These are phyloP conservation scores for Calonectria pseudoturangicola DNA, from an alignment of 2,329 filamentous ascomycete species.

Conservation along the genomic window DNA sequence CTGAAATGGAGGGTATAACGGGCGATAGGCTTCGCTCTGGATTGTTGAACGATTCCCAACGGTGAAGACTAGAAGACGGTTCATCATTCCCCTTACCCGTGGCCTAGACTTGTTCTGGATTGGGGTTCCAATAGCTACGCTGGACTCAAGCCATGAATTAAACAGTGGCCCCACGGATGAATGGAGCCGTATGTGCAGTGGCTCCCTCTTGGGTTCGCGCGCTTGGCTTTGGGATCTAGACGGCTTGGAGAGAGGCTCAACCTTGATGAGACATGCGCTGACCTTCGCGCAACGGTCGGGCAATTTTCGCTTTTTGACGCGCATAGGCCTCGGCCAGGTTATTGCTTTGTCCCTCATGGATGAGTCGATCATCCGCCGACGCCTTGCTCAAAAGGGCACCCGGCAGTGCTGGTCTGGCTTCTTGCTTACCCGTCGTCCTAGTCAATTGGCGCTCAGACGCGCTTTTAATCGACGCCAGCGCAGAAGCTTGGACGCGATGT, in stretches of 20 bases:
- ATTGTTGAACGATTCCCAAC: conserved; percentile 10
- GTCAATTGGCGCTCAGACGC: conserved; percentile 26
- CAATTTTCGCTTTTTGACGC: conserved; percentile 22
- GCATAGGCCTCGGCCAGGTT: conserved; percentile 2
- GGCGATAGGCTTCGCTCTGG: background rate
- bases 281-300: conserved; percentile 15
- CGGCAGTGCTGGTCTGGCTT: conserved; percentile 11
- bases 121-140: background rate
- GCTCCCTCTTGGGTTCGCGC: conserved; percentile 4
- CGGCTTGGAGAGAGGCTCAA: conserved; percentile 3
- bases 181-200: conserved; percentile 20
- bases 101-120: conserved; percentile 31
- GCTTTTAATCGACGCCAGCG: conserved; percentile 11
- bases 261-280: conserved; percentile 16
- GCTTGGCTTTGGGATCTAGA: background rate
- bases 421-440: background rate
- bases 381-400: conserved; percentile 12
- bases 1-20: conserved; percentile 33
- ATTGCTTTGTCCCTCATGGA: conserved; percentile 16
- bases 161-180: conserved; percentile 21
- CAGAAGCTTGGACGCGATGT: conserved; percentile 34
- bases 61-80: conserved; percentile 10
- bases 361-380: conserved; percentile 27
- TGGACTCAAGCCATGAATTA: conserved; percentile 17
- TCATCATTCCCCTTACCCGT: conserved; percentile 35